Conservation (phyloP, 805 yeast genomes). For the Huiozyma naganishii region DNA sequence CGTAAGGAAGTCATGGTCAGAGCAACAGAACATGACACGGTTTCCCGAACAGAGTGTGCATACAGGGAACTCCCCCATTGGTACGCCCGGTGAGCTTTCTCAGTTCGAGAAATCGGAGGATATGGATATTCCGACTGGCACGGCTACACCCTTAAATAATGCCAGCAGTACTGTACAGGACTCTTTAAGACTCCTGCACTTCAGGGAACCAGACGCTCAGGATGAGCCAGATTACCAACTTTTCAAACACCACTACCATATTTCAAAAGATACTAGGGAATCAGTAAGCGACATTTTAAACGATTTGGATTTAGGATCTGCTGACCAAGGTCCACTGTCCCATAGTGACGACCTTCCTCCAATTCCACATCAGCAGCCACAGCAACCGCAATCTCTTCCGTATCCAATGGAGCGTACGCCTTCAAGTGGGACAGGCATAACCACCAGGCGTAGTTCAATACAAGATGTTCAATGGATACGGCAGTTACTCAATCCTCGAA, state of each 20-base stretch:
- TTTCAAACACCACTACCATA: slow-evolving; percentile 21
- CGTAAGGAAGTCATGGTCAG: slow-evolving; percentile 27
- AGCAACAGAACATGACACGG: slow-evolving; percentile 1
- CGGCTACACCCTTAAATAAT: neutral
- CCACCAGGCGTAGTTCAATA: slow-evolving; percentile 19
- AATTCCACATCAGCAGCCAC: neutral
- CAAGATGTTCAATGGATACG: slow-evolving; percentile 26
- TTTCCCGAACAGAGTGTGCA: neutral
- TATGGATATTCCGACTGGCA: neutral
- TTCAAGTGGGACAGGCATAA: slow-evolving; percentile 2
- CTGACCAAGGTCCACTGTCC: neutral
- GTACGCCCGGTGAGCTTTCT: slow-evolving; percentile 6
- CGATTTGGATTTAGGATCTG: slow-evolving; percentile 10
- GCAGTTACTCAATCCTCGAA: slow-evolving; percentile 27
- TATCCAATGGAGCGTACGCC: neutral
- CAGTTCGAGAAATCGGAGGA: neutral
- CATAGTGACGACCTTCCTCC: neutral
- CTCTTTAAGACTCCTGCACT: neutral
- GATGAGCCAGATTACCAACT: slow-evolving; percentile 12
- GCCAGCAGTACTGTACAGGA: neutral
- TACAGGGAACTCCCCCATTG: slow-evolving; percentile 11
- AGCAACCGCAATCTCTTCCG: neutral
- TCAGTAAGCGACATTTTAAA: slow-evolving; percentile 15
- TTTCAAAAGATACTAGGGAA: slow-evolving; percentile 17
- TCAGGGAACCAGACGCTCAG: neutral